Evolutionary conservation across 1,284 basidiomycete genomes (phyloP), one percentile per base, ranked within the genome.

Genomic region (Fomitiporia mediterranea): DNA sequence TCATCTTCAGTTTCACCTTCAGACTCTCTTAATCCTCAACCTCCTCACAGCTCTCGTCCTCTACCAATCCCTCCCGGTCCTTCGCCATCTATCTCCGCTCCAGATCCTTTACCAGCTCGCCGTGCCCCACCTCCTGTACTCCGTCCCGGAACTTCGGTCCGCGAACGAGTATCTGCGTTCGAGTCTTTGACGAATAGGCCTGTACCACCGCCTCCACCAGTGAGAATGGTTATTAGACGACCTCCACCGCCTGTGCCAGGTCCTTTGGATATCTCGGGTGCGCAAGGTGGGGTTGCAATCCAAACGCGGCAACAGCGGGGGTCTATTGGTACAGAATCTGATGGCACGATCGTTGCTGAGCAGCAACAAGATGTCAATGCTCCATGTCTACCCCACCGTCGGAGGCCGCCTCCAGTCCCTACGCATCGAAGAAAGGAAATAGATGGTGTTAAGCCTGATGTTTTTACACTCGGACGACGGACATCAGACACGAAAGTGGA

Each of bases 121-220:
- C n/a, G 23, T 8, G 8, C 8, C 17, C 44, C 44, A 28, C 44
- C 27, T 11, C 44, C 27, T 13, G 8, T 25, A 35, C 40, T 30
- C 15, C 17, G 25, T 9, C 13, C 27, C n/a, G 23, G 9, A 6
- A n/a, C n/a, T 6, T 53, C 55, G 4, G 55, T 53, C 5, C 54
- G 54, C n/a, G 55, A 51, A 17, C 51, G 49, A 9, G 38, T 52
- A 23, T 44, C 27, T 23, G 39, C 23, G 21, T 52, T 32, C 34
- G 49, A 52, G 30, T 52, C 39, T 15, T 19, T 52, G 15, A 42
- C 25, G 11, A 51, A 43, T 8, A 49, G 55, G 11, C 55, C 55
- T 2, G 28, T 52, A 9, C 55, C 55, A 21, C 55, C 49, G 15
- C 55, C 55, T 25, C 55, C 54, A 21, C 55, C 55, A n/a, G 17